Evolutionary conservation across 139 green algal species (phyloP).

Genomic region (Desmodesmus armatus): DNA sequence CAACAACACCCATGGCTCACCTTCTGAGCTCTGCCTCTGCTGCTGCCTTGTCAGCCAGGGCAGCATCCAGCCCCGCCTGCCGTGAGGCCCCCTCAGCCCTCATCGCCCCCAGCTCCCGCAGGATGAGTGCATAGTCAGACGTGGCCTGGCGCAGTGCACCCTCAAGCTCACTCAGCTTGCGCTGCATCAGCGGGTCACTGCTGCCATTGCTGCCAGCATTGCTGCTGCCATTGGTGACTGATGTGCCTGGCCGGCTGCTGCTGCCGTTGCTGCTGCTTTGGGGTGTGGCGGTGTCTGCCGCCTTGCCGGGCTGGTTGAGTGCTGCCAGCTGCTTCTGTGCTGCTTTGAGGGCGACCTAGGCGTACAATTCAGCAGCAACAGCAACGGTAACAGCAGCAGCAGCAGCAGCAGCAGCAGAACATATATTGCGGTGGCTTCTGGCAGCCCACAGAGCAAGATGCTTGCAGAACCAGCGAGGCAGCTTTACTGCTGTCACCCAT

Average conservation of each 20-base stretch:
- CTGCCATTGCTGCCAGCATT: neutral
- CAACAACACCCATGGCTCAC: neutral
- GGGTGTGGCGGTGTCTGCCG: constrained; percentile 27
- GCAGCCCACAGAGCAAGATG: too few relatives aligned
- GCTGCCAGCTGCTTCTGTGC: constrained; percentile 34
- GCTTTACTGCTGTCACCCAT: too few relatives aligned
- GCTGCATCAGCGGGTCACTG: constrained; percentile 1
- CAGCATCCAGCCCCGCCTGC: constrained; percentile 14
- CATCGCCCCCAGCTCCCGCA: constrained; percentile 32
- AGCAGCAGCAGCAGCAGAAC: too few relatives aligned
- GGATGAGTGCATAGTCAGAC: constrained; percentile 35
- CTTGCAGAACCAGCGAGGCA: neutral
- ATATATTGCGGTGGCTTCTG: neutral
- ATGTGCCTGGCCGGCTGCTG: constrained; percentile 9
- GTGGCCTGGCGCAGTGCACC: constrained; percentile 35
- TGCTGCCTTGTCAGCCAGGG: constrained; percentile 22
- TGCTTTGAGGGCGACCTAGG: constrained; percentile 26
- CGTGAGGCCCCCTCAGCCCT: neutral
- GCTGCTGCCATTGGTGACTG: neutral
- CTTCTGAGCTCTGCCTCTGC: constrained; percentile 14
- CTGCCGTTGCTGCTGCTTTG: constrained; percentile 12
- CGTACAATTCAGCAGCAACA: neutral
- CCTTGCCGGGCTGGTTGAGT: too few relatives aligned
- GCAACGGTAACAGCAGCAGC: neutral
- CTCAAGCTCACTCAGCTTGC: constrained; percentile 34